Conservation (phyloP, 306 rosid genomes). For the Fagus crenata region DNA sequence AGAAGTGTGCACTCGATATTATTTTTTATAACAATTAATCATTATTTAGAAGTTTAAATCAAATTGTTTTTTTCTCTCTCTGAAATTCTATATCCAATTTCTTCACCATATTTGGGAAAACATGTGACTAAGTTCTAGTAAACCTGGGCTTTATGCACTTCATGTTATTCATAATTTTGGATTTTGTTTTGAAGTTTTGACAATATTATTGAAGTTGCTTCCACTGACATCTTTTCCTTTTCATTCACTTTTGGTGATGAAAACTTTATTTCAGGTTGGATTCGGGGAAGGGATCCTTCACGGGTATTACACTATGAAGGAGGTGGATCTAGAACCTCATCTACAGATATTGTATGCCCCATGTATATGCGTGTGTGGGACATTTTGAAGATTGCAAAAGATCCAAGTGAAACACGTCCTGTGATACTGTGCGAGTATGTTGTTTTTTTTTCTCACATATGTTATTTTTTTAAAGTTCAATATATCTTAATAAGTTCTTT, state of each 20-base stretch:
- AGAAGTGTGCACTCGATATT: not conserved
- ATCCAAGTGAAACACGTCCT: conserved; percentile 85
- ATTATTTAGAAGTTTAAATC: not conserved
- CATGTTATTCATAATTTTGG: not conserved
- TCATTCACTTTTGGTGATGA: conserved; percentile 15
- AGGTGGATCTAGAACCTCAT: conserved; percentile 89
- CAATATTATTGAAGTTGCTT: conserved; percentile 11
- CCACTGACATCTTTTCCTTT: not conserved
- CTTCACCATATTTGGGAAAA: not conserved
- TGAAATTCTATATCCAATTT: not conserved
- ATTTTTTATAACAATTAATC: not conserved
- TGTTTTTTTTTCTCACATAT: conserved; percentile 1
- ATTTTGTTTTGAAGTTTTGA: conserved; percentile 1
- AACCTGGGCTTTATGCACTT: not conserved
- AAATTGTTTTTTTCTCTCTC: not conserved
- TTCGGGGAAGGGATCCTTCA: conserved; percentile 83
- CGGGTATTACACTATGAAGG: conserved; percentile 90
- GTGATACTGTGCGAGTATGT: conserved; percentile 93
- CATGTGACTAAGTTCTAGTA: not conserved
- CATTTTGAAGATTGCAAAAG: conserved; percentile 84
- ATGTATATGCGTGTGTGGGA: conserved; percentile 99
- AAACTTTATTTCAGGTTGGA: conserved; percentile 62
- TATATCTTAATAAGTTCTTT: not conserved
- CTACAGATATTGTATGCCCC: conserved; percentile 91
- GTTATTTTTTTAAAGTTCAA: not conserved